Conservation (phyloP, 2,329 filamentous ascomycete genomes). For the Trichoderma sp. region DNA sequence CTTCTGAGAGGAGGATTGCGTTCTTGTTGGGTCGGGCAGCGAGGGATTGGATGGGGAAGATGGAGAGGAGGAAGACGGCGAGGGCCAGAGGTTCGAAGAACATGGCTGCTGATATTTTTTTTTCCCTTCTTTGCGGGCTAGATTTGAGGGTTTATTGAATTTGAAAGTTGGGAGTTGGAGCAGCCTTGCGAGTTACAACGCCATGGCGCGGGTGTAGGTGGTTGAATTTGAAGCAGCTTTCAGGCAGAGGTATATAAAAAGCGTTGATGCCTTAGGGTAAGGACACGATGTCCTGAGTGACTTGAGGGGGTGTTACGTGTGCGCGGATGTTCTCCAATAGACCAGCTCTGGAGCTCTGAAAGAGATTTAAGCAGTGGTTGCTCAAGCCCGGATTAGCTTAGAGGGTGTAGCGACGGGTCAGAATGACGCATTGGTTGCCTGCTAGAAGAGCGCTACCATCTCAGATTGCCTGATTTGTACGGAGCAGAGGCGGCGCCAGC, state of each 20-base stretch:
- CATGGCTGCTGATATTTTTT: conserved; percentile 34
- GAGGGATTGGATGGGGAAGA: conserved; percentile 33
- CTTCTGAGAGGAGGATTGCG: conserved; percentile 60
- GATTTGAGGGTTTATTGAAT: neutral
- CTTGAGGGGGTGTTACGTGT: neutral
- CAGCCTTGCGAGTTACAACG: neutral
- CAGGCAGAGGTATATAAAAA: neutral
- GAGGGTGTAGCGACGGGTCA: neutral
- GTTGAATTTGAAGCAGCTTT: neutral
- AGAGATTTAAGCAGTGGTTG: neutral
- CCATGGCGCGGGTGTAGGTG: neutral
- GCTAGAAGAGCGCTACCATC: neutral
- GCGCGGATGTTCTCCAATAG: neutral
- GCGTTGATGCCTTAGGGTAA: conserved; percentile 15
- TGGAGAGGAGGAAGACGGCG: conserved; percentile 32
- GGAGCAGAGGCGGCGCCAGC: too few species aligned
- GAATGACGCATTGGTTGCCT: neutral
- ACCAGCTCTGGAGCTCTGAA: neutral
- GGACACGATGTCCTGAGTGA: conserved; percentile 33
- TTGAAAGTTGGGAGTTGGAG: neutral
- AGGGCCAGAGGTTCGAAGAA: conserved; percentile 31
- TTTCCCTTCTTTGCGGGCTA: neutral
- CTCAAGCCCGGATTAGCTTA: neutral
- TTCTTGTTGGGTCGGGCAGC: conserved; percentile 41
- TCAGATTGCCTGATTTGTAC: neutral